A percentile compares a stretch with the other conserved stretches of the same genome.
These are phyloP conservation scores for Aspergillus diversus DNA, from an alignment of 495 filamentous ascomycete genomes.

Conservation along the genomic window DNA sequence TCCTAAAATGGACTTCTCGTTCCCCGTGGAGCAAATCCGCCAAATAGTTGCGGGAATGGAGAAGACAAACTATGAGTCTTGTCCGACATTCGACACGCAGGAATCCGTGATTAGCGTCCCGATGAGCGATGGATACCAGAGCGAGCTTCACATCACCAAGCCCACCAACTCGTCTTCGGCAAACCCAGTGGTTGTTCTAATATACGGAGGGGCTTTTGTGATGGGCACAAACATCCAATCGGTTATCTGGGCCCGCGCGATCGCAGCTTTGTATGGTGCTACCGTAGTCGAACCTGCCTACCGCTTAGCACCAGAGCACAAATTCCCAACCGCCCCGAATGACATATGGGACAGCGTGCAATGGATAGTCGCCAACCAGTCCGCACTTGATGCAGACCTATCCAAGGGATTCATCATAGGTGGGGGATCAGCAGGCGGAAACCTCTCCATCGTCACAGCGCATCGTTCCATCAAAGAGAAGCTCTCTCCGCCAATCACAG, in stretches of 20 bases:
- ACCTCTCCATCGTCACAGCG: conserved; percentile 45
- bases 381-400: conserved; percentile 16
- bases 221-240: conserved; percentile 39
- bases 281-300: conserved; percentile 45
- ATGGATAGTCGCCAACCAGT: conserved; percentile 48
- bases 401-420: conserved; percentile 53
- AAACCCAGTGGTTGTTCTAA: conserved; percentile 46
- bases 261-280: conserved; percentile 32
- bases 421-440: conserved; percentile 53
- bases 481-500: conserved; percentile 48
- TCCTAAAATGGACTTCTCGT: conserved; percentile 17
- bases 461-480: conserved; percentile 47
- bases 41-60: conserved; percentile 8
- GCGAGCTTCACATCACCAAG: conserved; percentile 39
- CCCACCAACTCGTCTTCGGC: conserved; percentile 29
- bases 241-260: conserved; percentile 33
- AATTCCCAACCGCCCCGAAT: conserved; percentile 49
- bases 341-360: conserved; percentile 55
- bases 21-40: conserved; percentile 11
- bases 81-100: conserved; percentile 24
- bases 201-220: conserved; percentile 49
- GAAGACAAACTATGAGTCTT: conserved; percentile 14
- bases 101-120: conserved; percentile 39
- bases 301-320: conserved; percentile 50
- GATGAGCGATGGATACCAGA: conserved; percentile 44